phyloP scores from a whole-genome alignment of 2,329 filamentous ascomycete genomes.

The Gaeumannomyces sp. region DNA sequence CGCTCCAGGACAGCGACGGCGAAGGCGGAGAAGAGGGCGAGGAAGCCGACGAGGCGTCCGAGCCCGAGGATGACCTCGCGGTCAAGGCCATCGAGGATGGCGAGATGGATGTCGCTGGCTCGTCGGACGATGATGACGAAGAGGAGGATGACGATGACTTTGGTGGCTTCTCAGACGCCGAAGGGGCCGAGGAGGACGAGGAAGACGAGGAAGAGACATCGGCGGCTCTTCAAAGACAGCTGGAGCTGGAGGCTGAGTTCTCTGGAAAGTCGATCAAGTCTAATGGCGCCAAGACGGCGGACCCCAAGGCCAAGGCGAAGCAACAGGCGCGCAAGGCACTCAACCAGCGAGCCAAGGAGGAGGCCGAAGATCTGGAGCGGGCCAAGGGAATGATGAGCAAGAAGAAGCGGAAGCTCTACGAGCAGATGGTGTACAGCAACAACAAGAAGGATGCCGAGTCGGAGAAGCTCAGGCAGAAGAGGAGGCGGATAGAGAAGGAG shows the following conservation, averaged over 20 bases:
- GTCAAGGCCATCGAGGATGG: constrained; percentile 37
- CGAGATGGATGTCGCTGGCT: constrained; percentile 43
- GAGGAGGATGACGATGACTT: constrained; percentile 40
- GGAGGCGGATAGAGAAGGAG: constrained; percentile 77
- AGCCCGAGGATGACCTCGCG: constrained; percentile 17
- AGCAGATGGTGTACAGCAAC: constrained; percentile 96
- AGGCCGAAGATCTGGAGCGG: constrained; percentile 83
- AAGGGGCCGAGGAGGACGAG: constrained; percentile 33
- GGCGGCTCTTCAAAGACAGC: constrained; percentile 67
- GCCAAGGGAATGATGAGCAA: constrained; percentile 98
- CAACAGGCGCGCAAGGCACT: constrained; percentile 65
- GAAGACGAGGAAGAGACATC: constrained; percentile 56
- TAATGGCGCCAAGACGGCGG: constrained; percentile 30
- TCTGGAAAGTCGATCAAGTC: constrained; percentile 56
- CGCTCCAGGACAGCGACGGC: constrained; percentile 54
- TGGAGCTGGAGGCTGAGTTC: constrained; percentile 88
- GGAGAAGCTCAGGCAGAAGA: constrained; percentile 79
- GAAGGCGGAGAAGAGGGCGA: constrained; percentile 32
- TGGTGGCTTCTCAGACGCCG: constrained; percentile 44
- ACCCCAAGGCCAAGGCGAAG: constrained; percentile 56
- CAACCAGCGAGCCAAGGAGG: constrained; percentile 63
- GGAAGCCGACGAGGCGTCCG: constrained; percentile 18
- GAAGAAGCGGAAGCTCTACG: constrained; percentile 94
- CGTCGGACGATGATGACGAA: constrained; percentile 39
- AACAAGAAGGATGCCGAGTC: constrained; percentile 89